phyloP scores from a whole-genome alignment of 2,329 filamentous ascomycete genomes.

The Claviceps cyperi region DNA sequence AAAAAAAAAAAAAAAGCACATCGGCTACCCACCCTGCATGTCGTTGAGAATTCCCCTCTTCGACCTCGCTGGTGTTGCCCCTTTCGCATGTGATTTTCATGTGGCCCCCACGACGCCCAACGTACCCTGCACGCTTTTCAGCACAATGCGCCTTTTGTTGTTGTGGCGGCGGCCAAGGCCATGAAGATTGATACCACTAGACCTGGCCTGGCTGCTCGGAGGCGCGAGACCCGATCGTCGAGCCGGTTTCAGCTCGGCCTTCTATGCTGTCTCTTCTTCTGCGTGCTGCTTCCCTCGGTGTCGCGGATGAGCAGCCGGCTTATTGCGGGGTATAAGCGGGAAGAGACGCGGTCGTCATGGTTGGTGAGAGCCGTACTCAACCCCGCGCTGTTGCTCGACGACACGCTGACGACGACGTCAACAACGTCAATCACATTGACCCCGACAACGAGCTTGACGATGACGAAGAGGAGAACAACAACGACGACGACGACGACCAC shows the following conservation, averaged over 20 bases:
- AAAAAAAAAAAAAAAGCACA: no score
- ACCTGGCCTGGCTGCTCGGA: slow-evolving; percentile 6
- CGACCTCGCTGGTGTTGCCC: no score
- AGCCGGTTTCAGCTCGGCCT: slow-evolving; percentile 8
- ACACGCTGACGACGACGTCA: not conserved
- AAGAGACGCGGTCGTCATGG: no score
- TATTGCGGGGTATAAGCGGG: no score
- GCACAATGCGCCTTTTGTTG: not conserved
- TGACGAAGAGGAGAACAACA: not conserved
- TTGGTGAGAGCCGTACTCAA: not conserved
- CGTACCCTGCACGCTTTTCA: not conserved
- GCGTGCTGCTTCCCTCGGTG: slow-evolving; percentile 7
- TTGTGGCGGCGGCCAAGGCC: not conserved
- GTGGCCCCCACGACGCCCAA: not conserved
- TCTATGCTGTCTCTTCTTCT: slow-evolving; percentile 6
- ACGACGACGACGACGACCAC: not conserved
- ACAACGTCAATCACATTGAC: not conserved
- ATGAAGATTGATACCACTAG: not conserved
- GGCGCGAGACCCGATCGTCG: slow-evolving; percentile 9
- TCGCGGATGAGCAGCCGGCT: slow-evolving; percentile 7
- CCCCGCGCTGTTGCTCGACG: not conserved
- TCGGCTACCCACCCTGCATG: no score
- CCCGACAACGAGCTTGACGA: not conserved
- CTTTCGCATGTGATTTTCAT: no score
- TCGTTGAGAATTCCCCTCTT: no score